Conservation (phyloP, 192 early-diverging fungal genomes). For the Oehlia diaphana region DNA sequence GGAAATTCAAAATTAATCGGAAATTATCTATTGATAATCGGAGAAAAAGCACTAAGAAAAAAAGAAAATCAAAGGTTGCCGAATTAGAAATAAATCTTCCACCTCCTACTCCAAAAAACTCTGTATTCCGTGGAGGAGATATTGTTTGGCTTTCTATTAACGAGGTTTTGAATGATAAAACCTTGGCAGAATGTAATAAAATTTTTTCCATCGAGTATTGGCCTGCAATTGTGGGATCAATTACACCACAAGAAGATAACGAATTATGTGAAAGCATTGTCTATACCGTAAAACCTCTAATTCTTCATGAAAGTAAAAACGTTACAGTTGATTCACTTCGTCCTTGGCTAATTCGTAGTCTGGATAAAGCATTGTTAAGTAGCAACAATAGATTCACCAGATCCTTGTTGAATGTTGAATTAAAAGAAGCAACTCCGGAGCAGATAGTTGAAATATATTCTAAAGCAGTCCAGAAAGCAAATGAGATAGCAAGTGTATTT, state of each 20-base stretch:
- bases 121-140: neutral
- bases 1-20: neutral
- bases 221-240: neutral
- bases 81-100: neutral
- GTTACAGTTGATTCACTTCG: neutral
- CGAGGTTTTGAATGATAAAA: neutral
- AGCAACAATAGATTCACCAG: neutral
- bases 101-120: neutral
- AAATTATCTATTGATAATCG: neutral
- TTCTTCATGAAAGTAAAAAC: neutral
- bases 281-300: neutral
- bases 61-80: neutral
- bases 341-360: neutral
- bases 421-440: neutral
- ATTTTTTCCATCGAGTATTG: neutral
- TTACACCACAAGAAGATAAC: neutral
- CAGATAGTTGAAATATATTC: neutral
- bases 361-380: neutral
- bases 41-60: neutral
- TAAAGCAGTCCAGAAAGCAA: neutral
- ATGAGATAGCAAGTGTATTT: neutral
- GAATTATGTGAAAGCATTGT: neutral
- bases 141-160: neutral
- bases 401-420: neutral
- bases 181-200: neutral